Base-by-base conservation (phyloP, 129 eudicot genomes). In the Artemisia annua region DNA sequence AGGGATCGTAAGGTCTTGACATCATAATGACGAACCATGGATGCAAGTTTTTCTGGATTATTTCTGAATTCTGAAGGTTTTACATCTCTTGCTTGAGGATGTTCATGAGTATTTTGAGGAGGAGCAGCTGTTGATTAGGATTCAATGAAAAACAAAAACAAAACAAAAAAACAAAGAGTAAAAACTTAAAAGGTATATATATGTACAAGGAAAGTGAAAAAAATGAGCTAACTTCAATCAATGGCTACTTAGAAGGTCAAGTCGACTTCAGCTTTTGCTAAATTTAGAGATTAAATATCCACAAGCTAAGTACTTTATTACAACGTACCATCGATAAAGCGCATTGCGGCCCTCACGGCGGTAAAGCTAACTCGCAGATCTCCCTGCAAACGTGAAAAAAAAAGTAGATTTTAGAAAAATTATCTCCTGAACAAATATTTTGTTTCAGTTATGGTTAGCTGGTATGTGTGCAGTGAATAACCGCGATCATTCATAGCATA, bases 41-140 rank as follows among this genome's bases (percentile, higher is more conserved):
- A 73, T 67, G 95, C 92, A 54, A 92, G 88, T 74, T 85, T 80
- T 65, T 89, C 91, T 0, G 97, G 93, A 77, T 85, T 74, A 59
- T 88, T 83, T 39, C 67, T 43, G 71, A 70, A 84, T 14, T 94
- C 93, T 52, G 76, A 78, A 48, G 59, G 11, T 35, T 57, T 72
- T 64, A 78, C 67, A 10, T 48, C 55, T n/a, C 30, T 56, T 71
- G 73, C 55, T 65, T 55, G 82, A 66, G 57, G 67, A 11, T 26
- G 62, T 28, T 46, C 78, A 7, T 15, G 62, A 71, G 35, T 2
- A 32, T 44, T 53, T 71, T 66, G 65, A 78, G 71, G 78, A 54
- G 55, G 68, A 5, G 44, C 82, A 72, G 82, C 82, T 78, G 52
- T 54, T 12, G 32, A 66, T 56, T 59, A 12, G 46, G 46, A 39